These are phyloP conservation scores for Pythium myriotylum DNA, from an alignment of 352 stramenopile genomes.

Conservation along the genomic window DNA sequence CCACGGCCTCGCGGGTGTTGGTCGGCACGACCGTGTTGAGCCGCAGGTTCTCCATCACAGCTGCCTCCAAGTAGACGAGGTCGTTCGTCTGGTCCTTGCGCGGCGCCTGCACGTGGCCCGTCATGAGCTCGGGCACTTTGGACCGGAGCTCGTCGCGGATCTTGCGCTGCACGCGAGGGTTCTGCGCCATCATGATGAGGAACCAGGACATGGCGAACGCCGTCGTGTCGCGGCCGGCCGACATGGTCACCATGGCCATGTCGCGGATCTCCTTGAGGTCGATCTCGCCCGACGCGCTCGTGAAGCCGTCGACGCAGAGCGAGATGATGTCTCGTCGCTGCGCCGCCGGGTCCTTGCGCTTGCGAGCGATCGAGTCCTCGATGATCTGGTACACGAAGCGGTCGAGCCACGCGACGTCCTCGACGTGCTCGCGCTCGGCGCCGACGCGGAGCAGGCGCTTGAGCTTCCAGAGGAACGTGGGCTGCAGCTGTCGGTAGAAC, in stretches of 20 bases:
- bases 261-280: slow-evolving; percentile 52
- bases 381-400: slow-evolving; percentile 25
- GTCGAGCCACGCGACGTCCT: slow-evolving; percentile 27
- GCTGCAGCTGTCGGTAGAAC: slow-evolving; percentile 15
- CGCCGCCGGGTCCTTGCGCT: too few species aligned
- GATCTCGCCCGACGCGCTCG: background rate
- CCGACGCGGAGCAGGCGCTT: slow-evolving; percentile 35
- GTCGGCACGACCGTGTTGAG: slow-evolving; percentile 64
- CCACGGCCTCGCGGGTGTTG: slow-evolving; percentile 43
- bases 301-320: slow-evolving; percentile 19
- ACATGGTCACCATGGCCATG: slow-evolving; percentile 78
- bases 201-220: slow-evolving; percentile 70
- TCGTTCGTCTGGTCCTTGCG: slow-evolving; percentile 49
- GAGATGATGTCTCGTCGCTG: slow-evolving; percentile 24
- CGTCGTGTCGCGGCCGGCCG: slow-evolving; percentile 77
- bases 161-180: slow-evolving; percentile 45
- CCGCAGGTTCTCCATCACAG: slow-evolving; percentile 67
- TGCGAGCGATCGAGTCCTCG: slow-evolving; percentile 18
- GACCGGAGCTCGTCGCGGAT: slow-evolving; percentile 47
- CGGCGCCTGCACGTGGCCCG: slow-evolving; percentile 18
- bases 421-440: slow-evolving; percentile 30
- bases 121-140: slow-evolving; percentile 40
- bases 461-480: slow-evolving; percentile 50
- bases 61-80: slow-evolving; percentile 68
- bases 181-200: slow-evolving; percentile 66